Conservation (phyloP, 2,329 filamentous ascomycete genomes). For the Helotiales sp. region DNA sequence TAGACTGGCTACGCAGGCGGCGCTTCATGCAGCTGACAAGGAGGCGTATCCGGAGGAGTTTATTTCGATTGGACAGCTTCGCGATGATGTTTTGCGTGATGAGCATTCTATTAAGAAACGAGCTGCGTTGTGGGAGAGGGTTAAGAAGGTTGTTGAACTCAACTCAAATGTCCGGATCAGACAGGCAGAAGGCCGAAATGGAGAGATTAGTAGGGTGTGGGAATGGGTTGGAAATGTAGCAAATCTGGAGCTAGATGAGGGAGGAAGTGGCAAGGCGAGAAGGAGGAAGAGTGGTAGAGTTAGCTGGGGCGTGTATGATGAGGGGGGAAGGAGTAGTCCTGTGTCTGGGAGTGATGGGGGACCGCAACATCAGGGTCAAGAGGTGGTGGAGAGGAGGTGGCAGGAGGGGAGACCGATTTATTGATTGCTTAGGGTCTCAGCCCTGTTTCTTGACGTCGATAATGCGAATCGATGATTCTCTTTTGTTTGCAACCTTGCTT, state of each 20-base stretch:
- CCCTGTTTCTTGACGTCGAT: too few species aligned
- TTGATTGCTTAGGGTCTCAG: too few species aligned
- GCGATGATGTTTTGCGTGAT: conserved; percentile 85
- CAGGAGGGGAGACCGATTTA: conserved; percentile 36
- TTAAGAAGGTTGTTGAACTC: conserved; percentile 82
- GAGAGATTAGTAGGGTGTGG: conserved; percentile 67
- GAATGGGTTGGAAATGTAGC: conserved; percentile 66
- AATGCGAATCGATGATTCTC: too few species aligned
- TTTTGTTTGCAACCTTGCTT: not conserved
- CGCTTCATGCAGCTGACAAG: conserved; percentile 67
- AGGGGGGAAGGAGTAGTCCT: conserved; percentile 27
- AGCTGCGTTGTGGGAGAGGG: conserved; percentile 80
- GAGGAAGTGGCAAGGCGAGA: conserved; percentile 39
- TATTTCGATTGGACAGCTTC: conserved; percentile 82
- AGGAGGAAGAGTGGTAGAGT: conserved; percentile 52
- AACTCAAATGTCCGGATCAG: conserved; percentile 86
- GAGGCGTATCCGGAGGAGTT: conserved; percentile 70
- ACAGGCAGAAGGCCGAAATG: conserved; percentile 66
- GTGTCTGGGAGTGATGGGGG: conserved; percentile 29
- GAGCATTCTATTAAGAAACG: conserved; percentile 76
- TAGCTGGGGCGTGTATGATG: conserved; percentile 31
- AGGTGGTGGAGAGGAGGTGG: conserved; percentile 30
- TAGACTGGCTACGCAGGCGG: conserved; percentile 79
- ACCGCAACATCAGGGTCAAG: too few species aligned
- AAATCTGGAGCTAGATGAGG: conserved; percentile 27